phyloP scores from a whole-genome alignment of 495 filamentous ascomycete species.

The Annulohypoxylon stygium region DNA sequence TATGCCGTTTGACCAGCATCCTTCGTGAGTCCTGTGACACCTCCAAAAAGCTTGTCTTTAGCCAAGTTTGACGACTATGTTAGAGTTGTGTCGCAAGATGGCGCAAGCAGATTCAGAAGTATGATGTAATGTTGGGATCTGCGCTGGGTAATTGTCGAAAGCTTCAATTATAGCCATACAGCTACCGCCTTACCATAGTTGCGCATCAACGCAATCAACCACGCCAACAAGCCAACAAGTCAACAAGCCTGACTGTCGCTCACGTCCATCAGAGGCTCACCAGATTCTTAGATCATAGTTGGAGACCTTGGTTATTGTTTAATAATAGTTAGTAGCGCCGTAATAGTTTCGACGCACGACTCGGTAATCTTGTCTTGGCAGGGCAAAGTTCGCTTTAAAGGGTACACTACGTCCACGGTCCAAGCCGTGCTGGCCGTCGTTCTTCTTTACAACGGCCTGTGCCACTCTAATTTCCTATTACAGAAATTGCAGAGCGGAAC shows the following conservation, averaged over 20 bases:
- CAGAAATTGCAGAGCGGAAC: not conserved
- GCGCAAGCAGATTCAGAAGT: slow-evolving; percentile 4
- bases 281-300: slow-evolving; percentile 3
- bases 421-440: slow-evolving; percentile 3
- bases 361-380: slow-evolving; percentile 30
- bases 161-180: slow-evolving; percentile 6
- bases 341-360: slow-evolving; percentile 9
- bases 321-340: slow-evolving; percentile 14
- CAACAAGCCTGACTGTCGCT: not conserved
- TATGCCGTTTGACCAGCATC: slow-evolving; percentile 17
- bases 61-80: not conserved
- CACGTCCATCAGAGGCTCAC: not conserved
- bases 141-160: slow-evolving; percentile 2
- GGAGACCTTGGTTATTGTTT: not conserved
- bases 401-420: slow-evolving; percentile 11
- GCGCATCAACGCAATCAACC: not conserved
- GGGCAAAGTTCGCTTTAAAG: slow-evolving; percentile 37
- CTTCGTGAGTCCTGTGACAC: slow-evolving; percentile 9
- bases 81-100: slow-evolving; percentile 14
- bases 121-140: slow-evolving; percentile 26
- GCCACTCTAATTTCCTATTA: slow-evolving; percentile 11
- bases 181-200: not conserved
- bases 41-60: slow-evolving; percentile 12
- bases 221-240: not conserved
- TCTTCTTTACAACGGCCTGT: slow-evolving; percentile 19